phyloP scores from a whole-genome alignment of 2,329 filamentous ascomycete genomes.

The Epichloe amarillans region DNA sequence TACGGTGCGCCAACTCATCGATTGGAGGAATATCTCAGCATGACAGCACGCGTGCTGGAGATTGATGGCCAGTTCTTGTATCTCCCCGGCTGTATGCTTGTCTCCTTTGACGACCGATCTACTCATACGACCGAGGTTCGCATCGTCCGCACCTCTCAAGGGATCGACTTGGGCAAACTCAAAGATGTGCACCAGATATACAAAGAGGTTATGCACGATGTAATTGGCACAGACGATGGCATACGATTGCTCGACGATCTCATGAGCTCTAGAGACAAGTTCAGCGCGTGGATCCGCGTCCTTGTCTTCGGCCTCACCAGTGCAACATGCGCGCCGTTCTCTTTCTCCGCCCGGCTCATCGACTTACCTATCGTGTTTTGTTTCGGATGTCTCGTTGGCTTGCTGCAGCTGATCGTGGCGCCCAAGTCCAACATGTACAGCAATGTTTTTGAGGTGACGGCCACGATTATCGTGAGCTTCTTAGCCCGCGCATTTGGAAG shows the following conservation, averaged over 20 bases:
- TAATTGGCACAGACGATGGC: conserved; percentile 44
- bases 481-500: conserved; percentile 50
- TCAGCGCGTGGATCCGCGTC: conserved; percentile 38
- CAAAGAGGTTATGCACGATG: conserved; percentile 51
- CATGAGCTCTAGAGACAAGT: conserved; percentile 42
- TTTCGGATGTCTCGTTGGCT: conserved; percentile 55
- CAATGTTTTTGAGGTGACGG: conserved; percentile 52
- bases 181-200: conserved; percentile 49
- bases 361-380: conserved; percentile 61
- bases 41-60: conserved; percentile 70
- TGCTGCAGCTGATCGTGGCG: conserved; percentile 56
- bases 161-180: conserved; percentile 47
- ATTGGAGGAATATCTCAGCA: conserved; percentile 77
- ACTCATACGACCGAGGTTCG: conserved; percentile 56
- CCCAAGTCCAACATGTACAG: conserved; percentile 55
- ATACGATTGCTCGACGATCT: conserved; percentile 39
- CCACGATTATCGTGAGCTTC: conserved; percentile 48
- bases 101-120: conserved; percentile 65
- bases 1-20: conserved; percentile 85
- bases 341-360: conserved; percentile 56
- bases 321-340: conserved; percentile 59
- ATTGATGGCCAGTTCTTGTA: conserved; percentile 84
- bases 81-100: conserved; percentile 81
- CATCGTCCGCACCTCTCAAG: conserved; percentile 44
- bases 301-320: conserved; percentile 60